phyloP scores from a whole-genome alignment of 1,284 basidiomycete species.

The Tetrapyrgos nigripes region DNA sequence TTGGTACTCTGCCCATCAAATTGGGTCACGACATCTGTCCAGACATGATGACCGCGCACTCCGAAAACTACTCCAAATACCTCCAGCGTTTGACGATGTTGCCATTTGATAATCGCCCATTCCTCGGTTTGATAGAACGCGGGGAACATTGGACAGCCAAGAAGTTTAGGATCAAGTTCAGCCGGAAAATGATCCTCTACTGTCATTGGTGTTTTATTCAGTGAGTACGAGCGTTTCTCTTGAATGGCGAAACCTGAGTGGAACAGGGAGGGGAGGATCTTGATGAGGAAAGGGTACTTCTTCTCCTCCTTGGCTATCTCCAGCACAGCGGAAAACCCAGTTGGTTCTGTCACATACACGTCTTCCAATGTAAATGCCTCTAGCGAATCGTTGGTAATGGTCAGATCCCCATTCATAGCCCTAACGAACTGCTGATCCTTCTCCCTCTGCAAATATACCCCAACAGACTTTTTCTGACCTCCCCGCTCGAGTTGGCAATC shows the following conservation, averaged over 20 bases:
- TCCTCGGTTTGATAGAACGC: background rate
- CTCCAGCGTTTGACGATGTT: background rate
- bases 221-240: background rate
- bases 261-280: background rate
- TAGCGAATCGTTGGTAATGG: background rate
- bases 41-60: background rate
- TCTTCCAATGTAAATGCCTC: background rate
- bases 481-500: background rate
- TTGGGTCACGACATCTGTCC: background rate
- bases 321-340: too few relatives aligned
- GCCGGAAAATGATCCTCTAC: background rate
- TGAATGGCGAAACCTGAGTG: background rate
- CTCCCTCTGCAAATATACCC: background rate
- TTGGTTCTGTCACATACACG: too few relatives aligned
- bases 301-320: too few relatives aligned
- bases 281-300: background rate
- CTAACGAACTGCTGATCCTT: conserved; percentile 3
- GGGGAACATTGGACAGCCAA: too few relatives aligned
- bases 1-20: background rate
- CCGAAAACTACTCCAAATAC: background rate
- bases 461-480: background rate
- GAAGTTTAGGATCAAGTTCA: too few relatives aligned
- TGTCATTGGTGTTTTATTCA: too few relatives aligned
- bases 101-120: background rate
- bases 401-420: background rate